Evolutionary conservation across 2,329 filamentous ascomycete genomes (phyloP), one percentile per base, ranked within the genome.

Genomic region (Trichoderma asperellum): DNA sequence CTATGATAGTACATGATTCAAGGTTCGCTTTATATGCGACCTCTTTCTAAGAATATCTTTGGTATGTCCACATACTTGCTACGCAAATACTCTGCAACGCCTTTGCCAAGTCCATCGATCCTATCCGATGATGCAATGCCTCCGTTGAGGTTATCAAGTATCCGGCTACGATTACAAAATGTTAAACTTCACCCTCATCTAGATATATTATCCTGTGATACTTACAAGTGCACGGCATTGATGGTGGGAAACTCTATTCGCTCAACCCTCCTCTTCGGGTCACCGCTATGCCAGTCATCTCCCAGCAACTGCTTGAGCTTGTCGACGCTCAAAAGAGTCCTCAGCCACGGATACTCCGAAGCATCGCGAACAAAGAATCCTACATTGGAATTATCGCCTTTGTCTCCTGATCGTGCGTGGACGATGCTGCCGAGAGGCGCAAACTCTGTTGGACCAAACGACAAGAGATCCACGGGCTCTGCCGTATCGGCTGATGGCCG

Each of bases 21-120:
- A 2, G 4, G 18, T 16, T 29, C 6, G n/a, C 29, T 67, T 43
- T 40, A 79, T 16, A 82, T 73, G 18, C 72, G 70, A 0, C 82
- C 82, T 64, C 82, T 76, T 53, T 82, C 76, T 29, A 84, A 73
- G 74, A 84, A 85, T 56, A 74, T 72, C 32, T 78, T 78, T 5
- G 82, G 83, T 3, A 84, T 74, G 68, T 84, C 81, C 0, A 85
- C 81, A n/a, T 76, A 77, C 71, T 81, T 82, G 27, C 79, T 79
- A 58, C 82, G 74, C 63, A 85, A 59, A 71, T 83, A 84, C 77
- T 85, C 83, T 16, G 76, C 79, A 49, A 79, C 76, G 27, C 82
- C 82, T 77, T 85, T 85, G 0, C 82, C 83, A 16, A 85, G 73
- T 0, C 79, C 81, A 73, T 85, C 83, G 57, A 83, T 83, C 1